Percentiles rank a stretch among this genome's conserved stretches.
These are phyloP conservation scores for Telopea speciosissima DNA, from an alignment of 177 flowering plant species.

Conservation along the genomic window DNA sequence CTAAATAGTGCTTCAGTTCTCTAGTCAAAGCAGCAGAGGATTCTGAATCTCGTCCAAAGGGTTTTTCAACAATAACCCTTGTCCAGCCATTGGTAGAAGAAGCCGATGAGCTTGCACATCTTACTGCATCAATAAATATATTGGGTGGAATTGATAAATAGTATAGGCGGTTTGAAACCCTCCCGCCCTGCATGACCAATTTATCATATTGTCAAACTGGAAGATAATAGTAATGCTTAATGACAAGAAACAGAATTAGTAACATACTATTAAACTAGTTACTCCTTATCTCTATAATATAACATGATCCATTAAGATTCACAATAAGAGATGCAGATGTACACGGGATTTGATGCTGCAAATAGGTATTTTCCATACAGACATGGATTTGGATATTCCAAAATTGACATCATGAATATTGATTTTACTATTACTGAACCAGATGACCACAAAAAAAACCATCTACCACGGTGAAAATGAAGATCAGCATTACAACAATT, in stretches of 20 bases:
- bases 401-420: too few relatives aligned
- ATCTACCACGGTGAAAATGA: not conserved
- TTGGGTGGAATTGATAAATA: constrained; percentile 93
- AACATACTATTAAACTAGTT: not conserved
- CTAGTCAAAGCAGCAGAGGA: constrained; percentile 82
- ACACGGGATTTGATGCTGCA: not conserved
- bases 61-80: constrained; percentile 94
- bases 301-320: not conserved
- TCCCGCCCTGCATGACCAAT: constrained; percentile 52
- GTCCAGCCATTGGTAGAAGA: constrained; percentile 94
- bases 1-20: constrained; percentile 64
- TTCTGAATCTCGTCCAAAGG: constrained; percentile 92
- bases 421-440: not conserved
- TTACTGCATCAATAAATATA: constrained; percentile 79
- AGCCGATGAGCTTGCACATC: constrained; percentile 73
- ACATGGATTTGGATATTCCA: not conserved
- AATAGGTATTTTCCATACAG: not conserved
- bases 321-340: not conserved
- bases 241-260: not conserved
- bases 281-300: not conserved
- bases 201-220: not conserved
- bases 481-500: not conserved
- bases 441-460: not conserved
- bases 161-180: constrained; percentile 72
- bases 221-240: not conserved